Percentiles rank a stretch among this genome's conserved stretches.
phyloP scores from a whole-genome alignment of 495 filamentous ascomycete species.

The Xylaria longipes region DNA sequence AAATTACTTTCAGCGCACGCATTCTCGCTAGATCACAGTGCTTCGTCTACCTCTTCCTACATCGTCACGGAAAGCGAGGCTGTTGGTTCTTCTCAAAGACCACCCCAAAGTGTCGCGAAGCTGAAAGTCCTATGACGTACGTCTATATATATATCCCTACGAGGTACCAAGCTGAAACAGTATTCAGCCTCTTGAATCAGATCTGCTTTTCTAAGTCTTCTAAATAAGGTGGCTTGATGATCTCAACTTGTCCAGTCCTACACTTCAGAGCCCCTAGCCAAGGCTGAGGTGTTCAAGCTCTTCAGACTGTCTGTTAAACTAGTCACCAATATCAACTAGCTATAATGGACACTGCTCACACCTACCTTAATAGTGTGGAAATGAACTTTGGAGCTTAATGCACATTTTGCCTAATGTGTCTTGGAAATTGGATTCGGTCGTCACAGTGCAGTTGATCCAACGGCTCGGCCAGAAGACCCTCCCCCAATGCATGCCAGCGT shows the following conservation, averaged over 20 bases:
- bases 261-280: background rate
- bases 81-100: background rate
- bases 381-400: background rate
- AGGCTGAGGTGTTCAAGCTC: background rate
- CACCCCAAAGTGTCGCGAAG: background rate
- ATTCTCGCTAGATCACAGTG: background rate
- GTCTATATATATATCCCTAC: background rate
- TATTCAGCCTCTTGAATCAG: background rate
- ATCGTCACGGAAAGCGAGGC: constrained; percentile 8
- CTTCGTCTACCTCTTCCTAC: background rate
- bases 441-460: constrained; percentile 5
- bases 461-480: background rate
- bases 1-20: background rate
- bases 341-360: background rate
- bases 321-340: background rate
- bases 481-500: background rate
- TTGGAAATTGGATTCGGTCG: background rate
- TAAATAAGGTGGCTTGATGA: background rate
- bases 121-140: background rate
- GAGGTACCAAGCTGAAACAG: background rate
- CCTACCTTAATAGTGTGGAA: background rate
- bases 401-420: background rate
- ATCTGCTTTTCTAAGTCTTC: background rate
- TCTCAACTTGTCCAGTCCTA: background rate
- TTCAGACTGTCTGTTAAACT: background rate